phyloP scores from a whole-genome alignment of 2,329 filamentous ascomycete genomes.

The Lasiodiplodia sp. region DNA sequence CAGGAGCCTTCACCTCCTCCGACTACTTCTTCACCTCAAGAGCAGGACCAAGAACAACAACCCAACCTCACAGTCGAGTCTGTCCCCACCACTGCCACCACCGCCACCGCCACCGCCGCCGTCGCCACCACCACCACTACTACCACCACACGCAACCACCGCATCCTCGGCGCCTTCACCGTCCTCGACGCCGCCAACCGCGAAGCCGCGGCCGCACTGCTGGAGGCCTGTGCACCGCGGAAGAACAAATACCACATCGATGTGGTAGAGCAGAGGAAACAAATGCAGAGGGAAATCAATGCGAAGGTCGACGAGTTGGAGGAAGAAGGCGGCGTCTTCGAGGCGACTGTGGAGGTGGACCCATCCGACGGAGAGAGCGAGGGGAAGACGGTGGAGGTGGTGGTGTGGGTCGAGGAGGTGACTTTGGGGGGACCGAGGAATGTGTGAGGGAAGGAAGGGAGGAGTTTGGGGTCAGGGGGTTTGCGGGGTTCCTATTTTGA shows the following conservation, averaged over 20 bases:
- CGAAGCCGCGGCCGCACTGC: neutral
- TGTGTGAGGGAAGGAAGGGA: neutral
- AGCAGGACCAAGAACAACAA: neutral
- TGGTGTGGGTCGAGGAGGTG: slow-evolving; percentile 21
- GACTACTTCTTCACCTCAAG: neutral
- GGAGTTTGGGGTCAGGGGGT: neutral
- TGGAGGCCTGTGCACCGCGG: neutral
- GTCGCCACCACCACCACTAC: neutral
- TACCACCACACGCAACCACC: neutral
- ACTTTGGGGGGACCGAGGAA: slow-evolving; percentile 19
- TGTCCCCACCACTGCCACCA: neutral
- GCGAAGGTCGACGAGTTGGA: neutral
- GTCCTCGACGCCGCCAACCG: slow-evolving; percentile 20
- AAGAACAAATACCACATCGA: neutral
- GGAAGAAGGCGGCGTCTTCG: neutral
- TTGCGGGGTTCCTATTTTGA: neutral
- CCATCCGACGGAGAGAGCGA: neutral
- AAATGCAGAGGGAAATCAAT: neutral
- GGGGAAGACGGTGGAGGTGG: neutral
- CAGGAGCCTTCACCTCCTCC: neutral
- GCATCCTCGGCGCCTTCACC: slow-evolving; percentile 11
- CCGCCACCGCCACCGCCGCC: neutral
- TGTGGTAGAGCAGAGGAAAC: neutral
- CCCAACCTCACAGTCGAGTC: neutral
- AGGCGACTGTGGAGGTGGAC: neutral